Conservation (phyloP, 148 eudicot genomes). For the Arbutus unedo region DNA sequence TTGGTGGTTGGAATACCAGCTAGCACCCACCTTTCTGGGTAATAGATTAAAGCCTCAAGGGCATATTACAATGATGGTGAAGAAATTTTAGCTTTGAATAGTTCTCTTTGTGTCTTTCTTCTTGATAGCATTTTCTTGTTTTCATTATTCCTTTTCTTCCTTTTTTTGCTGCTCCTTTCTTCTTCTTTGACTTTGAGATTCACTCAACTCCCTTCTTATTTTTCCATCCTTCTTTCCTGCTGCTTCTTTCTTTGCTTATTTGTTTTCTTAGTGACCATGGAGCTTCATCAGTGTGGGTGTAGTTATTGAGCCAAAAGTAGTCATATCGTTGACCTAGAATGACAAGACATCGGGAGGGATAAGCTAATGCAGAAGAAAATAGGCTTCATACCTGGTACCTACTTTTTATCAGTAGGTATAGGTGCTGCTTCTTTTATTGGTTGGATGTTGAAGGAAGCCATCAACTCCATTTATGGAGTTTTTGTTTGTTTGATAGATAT, state of each 20-base stretch:
- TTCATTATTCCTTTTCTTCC: not conserved
- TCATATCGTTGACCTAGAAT: not conserved
- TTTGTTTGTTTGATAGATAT: too few relatives aligned
- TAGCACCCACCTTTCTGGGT: not conserved
- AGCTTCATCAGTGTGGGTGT: not conserved
- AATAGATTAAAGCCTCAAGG: not conserved
- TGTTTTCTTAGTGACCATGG: not conserved
- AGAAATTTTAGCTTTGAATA: not conserved
- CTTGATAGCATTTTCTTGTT: too few relatives aligned
- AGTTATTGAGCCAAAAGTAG: not conserved
- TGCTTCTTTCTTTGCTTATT: not conserved
- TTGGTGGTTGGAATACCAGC: not conserved
- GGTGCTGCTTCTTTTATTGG: too few relatives aligned
- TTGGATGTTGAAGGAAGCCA: too few relatives aligned
- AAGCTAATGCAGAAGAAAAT: too few relatives aligned
- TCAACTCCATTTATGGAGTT: too few relatives aligned
- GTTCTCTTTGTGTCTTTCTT: too few relatives aligned
- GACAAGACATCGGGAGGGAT: not conserved
- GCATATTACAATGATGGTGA: not conserved
- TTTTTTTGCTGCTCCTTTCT: not conserved
- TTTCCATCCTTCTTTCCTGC: not conserved
- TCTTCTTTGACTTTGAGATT: not conserved
- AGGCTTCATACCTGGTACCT: too few relatives aligned
- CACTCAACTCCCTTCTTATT: not conserved
- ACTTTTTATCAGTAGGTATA: too few relatives aligned